A percentile compares a stretch with the other conserved stretches of the same genome.
Conservation (phyloP, 208 protist genomes). For the Naegleria gruberi region DNA sequence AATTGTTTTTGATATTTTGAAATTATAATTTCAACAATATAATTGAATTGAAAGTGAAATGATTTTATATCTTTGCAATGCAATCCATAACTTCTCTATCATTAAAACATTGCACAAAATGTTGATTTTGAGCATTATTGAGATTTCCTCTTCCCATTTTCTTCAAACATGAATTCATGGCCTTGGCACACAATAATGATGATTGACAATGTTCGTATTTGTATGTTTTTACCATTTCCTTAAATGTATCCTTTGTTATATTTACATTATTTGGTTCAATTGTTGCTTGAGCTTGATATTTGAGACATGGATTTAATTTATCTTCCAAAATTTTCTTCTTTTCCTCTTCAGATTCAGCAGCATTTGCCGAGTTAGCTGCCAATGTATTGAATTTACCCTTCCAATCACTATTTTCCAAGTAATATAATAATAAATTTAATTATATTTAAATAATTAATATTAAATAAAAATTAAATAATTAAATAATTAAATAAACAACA, state of each 20-base stretch:
- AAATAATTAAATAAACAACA: no score
- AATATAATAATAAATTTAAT: no score
- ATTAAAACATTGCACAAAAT: background rate
- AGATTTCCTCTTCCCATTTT: background rate
- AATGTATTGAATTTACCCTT: background rate
- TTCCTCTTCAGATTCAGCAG: background rate
- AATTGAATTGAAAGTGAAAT: no score
- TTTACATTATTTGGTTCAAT: no score
- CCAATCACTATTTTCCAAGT: no score
- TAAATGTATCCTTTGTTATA: background rate
- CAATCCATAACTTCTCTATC: background rate
- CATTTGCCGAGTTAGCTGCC: background rate
- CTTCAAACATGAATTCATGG: background rate
- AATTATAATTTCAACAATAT: no score
- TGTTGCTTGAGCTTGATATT: background rate
- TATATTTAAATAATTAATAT: no score
- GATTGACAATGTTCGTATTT: background rate
- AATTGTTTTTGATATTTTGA: no score
- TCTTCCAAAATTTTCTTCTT: background rate
- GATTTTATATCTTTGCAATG: background rate
- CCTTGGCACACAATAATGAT: background rate
- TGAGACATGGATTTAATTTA: background rate
- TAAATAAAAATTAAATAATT: no score
- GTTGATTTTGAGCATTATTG: background rate
- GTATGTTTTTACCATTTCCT: background rate